Evolutionary conservation across 768 basidiomycete genomes (phyloP), one percentile per base, ranked within the genome.

Genomic region (Cubamyces lactineus): DNA sequence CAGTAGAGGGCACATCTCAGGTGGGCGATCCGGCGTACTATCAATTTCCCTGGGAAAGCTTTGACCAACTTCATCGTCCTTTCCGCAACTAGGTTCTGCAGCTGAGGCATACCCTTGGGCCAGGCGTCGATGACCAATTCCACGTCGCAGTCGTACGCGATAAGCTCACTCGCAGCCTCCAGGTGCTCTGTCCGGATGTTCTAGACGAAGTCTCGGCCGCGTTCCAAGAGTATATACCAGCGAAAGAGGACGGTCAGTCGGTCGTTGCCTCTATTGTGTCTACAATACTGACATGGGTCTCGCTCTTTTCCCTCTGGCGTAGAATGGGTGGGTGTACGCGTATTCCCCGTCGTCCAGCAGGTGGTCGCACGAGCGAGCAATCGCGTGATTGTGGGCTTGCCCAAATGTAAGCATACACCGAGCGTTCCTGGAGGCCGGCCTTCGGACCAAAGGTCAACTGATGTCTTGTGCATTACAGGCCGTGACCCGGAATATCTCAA

Each of bases 1-100:
- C 78, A 38, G 65, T 71, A 59, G 74, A 78, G 24, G 78, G 77
- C 1, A 71, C 77, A 42, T 61, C 71, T 47, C 78, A 79, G 43
- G 84, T 83, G 21, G 11, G 66, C 43, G 28, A 7, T 17, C 34
- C 13, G 17, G 26, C 30, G 5, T 5, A 11, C 24, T 26, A 15
- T 5, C 46, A 21, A 8, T 49, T 13, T 23, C 28, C n/a, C 8
- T 16, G 13, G 7, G 13, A 1, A 16, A 19, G n/a, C 40, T 2
- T 30, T 0, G 9, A 23, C 48, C 34, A 5, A 30, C 15, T 16
- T 8, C 4, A 24, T 12, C 53, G 7, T 15, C 26, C 12, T 15
- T 40, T 7, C 30, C 21, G 8, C 13, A 11, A 17, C 21, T 28
- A 64, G 63, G 38, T 64, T 2, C 43, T 64, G 26, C 63, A 64